These are phyloP conservation scores for Trichoderma erinaceum DNA, from an alignment of 495 filamentous ascomycete species.

Conservation along the genomic window DNA sequence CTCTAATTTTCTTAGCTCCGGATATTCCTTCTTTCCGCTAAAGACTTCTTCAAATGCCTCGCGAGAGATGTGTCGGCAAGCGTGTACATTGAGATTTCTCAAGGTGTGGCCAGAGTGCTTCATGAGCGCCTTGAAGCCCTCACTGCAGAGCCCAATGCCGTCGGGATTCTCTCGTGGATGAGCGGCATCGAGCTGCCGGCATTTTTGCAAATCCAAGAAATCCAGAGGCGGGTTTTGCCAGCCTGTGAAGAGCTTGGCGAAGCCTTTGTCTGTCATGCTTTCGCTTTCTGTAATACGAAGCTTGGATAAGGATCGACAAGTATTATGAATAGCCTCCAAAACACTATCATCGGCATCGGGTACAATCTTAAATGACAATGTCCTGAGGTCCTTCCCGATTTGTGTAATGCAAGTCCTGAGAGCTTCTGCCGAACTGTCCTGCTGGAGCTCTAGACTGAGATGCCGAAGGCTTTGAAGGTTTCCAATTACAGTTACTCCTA, in stretches of 20 bases:
- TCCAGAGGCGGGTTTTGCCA: slow-evolving; percentile 68
- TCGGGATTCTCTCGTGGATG: slow-evolving; percentile 49
- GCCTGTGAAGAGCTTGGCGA: slow-evolving; percentile 59
- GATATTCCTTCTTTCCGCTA: slow-evolving; percentile 51
- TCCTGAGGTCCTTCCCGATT: slow-evolving; percentile 57
- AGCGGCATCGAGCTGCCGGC: slow-evolving; percentile 64
- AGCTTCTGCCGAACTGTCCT: slow-evolving; percentile 17
- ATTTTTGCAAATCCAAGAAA: slow-evolving; percentile 65
- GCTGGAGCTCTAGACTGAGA: slow-evolving; percentile 59
- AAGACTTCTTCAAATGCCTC: slow-evolving; percentile 68
- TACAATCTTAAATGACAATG: slow-evolving; percentile 65
- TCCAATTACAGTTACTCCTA: slow-evolving; percentile 47
- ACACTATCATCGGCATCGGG: slow-evolving; percentile 52
- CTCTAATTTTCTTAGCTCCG: slow-evolving; percentile 61
- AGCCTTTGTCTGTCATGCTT: slow-evolving; percentile 64
- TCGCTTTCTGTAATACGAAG: slow-evolving; percentile 72
- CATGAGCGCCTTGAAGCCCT: slow-evolving; percentile 75
- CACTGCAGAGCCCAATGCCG: slow-evolving; percentile 61
- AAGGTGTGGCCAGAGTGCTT: slow-evolving; percentile 65
- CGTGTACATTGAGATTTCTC: slow-evolving; percentile 60
- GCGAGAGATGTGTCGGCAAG: slow-evolving; percentile 68
- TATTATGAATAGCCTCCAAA: slow-evolving; percentile 57
- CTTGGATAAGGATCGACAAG: slow-evolving; percentile 63
- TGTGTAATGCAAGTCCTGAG: slow-evolving; percentile 39
- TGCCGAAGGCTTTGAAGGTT: slow-evolving; percentile 57